Evolutionary conservation across 2,329 filamentous ascomycete genomes (phyloP).

Genomic region (Fusarium floridanum): DNA sequence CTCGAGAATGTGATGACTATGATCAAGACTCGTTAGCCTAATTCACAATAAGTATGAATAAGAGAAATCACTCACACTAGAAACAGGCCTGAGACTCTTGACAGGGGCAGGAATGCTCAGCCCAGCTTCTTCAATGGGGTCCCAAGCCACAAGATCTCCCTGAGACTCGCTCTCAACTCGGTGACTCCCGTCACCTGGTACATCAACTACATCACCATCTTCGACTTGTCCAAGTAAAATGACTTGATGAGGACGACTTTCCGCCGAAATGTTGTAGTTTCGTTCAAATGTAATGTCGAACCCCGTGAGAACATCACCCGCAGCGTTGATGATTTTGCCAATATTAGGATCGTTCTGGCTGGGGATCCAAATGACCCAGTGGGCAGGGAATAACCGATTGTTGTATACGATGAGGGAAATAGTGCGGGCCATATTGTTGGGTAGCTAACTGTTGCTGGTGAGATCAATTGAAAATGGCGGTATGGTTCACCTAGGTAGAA

Average conservation of each 20-base stretch:
- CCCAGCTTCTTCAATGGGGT: conserved; percentile 13
- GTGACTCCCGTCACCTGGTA: background rate
- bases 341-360: background rate
- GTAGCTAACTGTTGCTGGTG: background rate
- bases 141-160: background rate
- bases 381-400: conserved; percentile 12
- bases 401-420: conserved; percentile 15
- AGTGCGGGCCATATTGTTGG: background rate
- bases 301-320: background rate
- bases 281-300: conserved; percentile 11
- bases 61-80: background rate
- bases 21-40: background rate
- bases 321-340: conserved; percentile 12
- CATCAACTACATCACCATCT: background rate
- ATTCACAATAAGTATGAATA: background rate
- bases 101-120: conserved; percentile 2
- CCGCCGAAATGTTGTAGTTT: conserved; percentile 10
- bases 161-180: background rate
- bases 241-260: background rate
- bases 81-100: background rate
- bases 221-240: background rate
- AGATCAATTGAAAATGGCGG: background rate
- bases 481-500: background rate
- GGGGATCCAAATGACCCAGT: conserved; percentile 16
- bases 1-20: background rate